Conservation (phyloP, 768 basidiomycete species). For the Hericium rajendrae region DNA sequence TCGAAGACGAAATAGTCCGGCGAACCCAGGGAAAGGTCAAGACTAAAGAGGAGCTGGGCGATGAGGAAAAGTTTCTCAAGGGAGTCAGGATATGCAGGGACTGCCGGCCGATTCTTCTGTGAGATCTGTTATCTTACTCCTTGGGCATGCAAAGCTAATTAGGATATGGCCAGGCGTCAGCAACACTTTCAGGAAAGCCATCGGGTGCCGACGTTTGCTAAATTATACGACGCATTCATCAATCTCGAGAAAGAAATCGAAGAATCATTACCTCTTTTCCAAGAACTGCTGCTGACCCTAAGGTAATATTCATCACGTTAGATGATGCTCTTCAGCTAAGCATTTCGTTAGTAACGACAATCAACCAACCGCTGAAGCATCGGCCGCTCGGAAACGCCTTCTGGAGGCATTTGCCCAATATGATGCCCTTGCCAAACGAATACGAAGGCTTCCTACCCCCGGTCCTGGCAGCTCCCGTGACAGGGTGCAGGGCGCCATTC, state of each 20-base stretch:
- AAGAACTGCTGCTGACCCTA: conserved; percentile 69
- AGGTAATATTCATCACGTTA: conserved; percentile 34
- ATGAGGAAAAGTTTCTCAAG: conserved; percentile 78
- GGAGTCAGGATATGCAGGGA: conserved; percentile 82
- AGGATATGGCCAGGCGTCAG: conserved; percentile 44
- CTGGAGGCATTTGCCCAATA: conserved; percentile 83
- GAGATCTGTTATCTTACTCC: conserved; percentile 22
- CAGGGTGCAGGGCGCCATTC: conserved; percentile 74
- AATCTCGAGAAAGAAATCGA: conserved; percentile 84
- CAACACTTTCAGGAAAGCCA: conserved; percentile 60
- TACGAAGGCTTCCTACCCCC: conserved; percentile 60
- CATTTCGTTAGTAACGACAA: conserved; percentile 26
- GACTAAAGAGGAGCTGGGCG: conserved; percentile 28
- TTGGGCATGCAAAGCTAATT: background rate
- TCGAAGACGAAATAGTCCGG: conserved; percentile 33
- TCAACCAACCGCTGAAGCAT: conserved; percentile 59
- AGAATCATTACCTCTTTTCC: conserved; percentile 76
- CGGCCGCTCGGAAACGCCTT: conserved; percentile 66
- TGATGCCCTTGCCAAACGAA: conserved; percentile 79
- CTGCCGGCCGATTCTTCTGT: conserved; percentile 77
- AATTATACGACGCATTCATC: conserved; percentile 46
- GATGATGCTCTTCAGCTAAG: conserved; percentile 13
- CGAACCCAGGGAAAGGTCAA: conserved; percentile 14
- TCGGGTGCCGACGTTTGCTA: conserved; percentile 2
- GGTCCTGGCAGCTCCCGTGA: conserved; percentile 67